Conservation (phyloP, 2,329 filamentous ascomycete genomes). For the Pseudocercospora cruenta region DNA sequence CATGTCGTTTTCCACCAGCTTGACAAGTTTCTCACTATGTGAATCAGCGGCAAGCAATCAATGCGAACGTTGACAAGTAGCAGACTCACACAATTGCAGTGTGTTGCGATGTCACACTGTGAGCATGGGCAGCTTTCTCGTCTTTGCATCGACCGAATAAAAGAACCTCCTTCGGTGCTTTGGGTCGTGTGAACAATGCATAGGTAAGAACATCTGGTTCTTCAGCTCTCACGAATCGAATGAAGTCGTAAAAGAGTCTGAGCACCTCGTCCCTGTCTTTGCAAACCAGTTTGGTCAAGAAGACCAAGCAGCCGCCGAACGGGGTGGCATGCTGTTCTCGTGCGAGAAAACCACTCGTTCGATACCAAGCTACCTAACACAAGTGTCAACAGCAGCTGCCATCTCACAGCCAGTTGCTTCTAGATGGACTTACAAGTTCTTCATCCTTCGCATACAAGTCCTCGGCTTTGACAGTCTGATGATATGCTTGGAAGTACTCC, state of each 20-base stretch:
- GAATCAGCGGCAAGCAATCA: background rate
- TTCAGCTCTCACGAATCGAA: slow-evolving; percentile 21
- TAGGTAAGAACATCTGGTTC: slow-evolving; percentile 34
- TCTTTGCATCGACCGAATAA: slow-evolving; percentile 32
- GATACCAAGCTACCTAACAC: slow-evolving; percentile 30
- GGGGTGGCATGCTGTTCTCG: slow-evolving; percentile 15
- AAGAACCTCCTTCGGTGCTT: slow-evolving; percentile 31
- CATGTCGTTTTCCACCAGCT: slow-evolving; percentile 22
- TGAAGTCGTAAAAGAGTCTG: slow-evolving; percentile 9
- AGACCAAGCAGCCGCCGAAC: slow-evolving; percentile 23
- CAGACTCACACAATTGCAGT: slow-evolving; percentile 27
- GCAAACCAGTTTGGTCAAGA: slow-evolving; percentile 26
- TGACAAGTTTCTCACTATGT: slow-evolving; percentile 28
- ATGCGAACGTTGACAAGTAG: background rate
- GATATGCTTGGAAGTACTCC: slow-evolving; percentile 34
- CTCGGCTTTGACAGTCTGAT: slow-evolving; percentile 25
- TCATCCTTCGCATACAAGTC: slow-evolving; percentile 29
- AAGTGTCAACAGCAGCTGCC: background rate
- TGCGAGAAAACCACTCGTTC: slow-evolving; percentile 29
- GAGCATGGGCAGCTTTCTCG: slow-evolving; percentile 20
- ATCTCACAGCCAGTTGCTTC: background rate
- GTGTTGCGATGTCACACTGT: slow-evolving; percentile 31
- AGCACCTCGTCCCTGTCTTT: slow-evolving; percentile 11
- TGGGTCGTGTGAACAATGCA: slow-evolving; percentile 32
- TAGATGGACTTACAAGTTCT: slow-evolving; percentile 14